Conservation (phyloP, 768 basidiomycete genomes). For the Mycena alexandri region DNA sequence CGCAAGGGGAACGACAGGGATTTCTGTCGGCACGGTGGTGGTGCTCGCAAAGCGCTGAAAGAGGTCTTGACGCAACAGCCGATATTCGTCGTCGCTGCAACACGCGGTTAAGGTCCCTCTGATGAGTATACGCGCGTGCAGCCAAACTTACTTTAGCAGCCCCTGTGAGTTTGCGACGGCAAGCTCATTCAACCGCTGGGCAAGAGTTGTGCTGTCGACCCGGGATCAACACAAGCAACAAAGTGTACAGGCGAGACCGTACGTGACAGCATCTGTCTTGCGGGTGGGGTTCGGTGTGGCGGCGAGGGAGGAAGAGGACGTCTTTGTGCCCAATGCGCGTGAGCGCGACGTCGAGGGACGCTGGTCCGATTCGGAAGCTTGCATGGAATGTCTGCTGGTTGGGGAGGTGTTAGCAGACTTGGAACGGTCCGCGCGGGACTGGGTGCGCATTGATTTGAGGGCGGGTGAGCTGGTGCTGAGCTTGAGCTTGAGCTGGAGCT, state of each 20-base stretch:
- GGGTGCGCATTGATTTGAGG: constrained; percentile 23
- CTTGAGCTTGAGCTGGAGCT: constrained; percentile 38
- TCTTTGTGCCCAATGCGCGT: constrained; percentile 42
- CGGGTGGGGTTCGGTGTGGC: constrained; percentile 45
- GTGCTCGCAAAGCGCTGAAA: constrained; percentile 82
- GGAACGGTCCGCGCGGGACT: constrained; percentile 31
- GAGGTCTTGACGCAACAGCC: constrained; percentile 84
- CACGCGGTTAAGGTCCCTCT: constrained; percentile 6
- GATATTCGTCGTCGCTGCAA: constrained; percentile 86
- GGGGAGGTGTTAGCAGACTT: constrained; percentile 30
- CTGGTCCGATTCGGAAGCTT: constrained; percentile 37
- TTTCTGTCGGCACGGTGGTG: constrained; percentile 70
- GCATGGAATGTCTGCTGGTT: constrained; percentile 21
- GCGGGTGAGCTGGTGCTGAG: constrained; percentile 36
- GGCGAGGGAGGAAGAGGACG: constrained; percentile 39
- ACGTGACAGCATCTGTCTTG: constrained; percentile 70
- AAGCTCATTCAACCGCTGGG: constrained; percentile 85
- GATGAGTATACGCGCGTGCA: constrained; percentile 12
- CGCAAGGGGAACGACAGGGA: constrained; percentile 69
- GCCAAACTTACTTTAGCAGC: constrained; percentile 71
- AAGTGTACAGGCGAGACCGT: constrained; percentile 42
- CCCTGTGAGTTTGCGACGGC: constrained; percentile 86
- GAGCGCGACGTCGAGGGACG: constrained; percentile 38
- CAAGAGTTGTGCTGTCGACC: constrained; percentile 72
- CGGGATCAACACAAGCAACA: constrained; percentile 19